Conservation (phyloP, 768 basidiomycete species). For the Agaricus blazei region DNA sequence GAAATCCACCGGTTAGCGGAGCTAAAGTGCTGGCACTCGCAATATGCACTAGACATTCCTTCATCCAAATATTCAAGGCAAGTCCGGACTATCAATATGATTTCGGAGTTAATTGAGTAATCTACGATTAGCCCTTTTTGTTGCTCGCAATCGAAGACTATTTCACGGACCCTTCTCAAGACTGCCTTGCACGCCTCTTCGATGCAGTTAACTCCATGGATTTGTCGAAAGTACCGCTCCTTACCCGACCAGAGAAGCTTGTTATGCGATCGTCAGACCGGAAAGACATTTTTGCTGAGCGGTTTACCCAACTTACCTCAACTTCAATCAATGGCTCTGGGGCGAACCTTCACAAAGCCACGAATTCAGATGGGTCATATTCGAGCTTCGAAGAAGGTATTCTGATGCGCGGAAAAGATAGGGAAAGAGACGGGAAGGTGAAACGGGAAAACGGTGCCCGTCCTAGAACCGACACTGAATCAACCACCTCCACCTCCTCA, state of each 20-base stretch:
- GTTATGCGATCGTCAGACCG: constrained; percentile 88
- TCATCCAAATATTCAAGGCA: constrained; percentile 95
- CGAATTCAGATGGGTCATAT: constrained; percentile 56
- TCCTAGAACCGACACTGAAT: constrained; percentile 32
- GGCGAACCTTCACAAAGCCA: constrained; percentile 37
- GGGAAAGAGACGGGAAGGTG: constrained; percentile 27
- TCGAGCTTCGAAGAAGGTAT: constrained; percentile 70
- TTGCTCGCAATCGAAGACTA: constrained; percentile 95
- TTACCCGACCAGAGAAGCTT: constrained; percentile 80
- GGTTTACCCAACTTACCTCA: constrained; percentile 45
- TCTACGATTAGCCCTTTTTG: constrained; percentile 70
- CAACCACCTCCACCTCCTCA: constrained; percentile 26
- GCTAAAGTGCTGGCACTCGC: constrained; percentile 94
- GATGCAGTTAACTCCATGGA: constrained; percentile 94
- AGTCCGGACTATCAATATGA: constrained; percentile 15
- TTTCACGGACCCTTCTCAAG: constrained; percentile 83
- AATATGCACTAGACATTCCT: constrained; percentile 89
- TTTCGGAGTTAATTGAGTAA: background rate
- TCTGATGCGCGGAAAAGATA: constrained; percentile 37
- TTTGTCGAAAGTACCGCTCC: constrained; percentile 66
- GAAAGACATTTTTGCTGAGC: constrained; percentile 89
- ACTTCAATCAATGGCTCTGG: constrained; percentile 24
- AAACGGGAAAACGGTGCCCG: constrained; percentile 23
- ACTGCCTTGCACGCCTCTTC: constrained; percentile 85
- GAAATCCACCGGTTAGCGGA: constrained; percentile 47